phyloP scores from a whole-genome alignment of 2,329 filamentous ascomycete genomes.

The Elsinoe batatas region DNA sequence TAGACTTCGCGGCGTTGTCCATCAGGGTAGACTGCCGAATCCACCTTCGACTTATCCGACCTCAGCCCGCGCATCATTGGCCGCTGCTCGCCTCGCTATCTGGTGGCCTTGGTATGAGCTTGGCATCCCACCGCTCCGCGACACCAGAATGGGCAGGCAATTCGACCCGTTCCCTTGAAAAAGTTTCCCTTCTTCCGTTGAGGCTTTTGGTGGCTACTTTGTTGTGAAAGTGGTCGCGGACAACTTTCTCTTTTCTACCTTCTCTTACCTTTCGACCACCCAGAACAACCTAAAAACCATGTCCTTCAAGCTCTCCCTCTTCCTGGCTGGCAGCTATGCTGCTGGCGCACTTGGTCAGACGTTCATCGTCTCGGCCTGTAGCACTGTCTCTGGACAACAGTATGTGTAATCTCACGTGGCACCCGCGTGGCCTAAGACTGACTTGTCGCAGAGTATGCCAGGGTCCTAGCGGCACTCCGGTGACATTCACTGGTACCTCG shows the following conservation, averaged over 20 bases:
- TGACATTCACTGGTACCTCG: constrained; percentile 2
- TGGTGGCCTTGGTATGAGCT: constrained; percentile 1
- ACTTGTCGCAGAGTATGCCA: background rate
- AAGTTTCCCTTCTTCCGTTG: background rate
- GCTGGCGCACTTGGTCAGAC: background rate
- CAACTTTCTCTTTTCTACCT: background rate
- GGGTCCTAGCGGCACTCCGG: constrained; percentile 6
- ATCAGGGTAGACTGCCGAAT: constrained; percentile 9
- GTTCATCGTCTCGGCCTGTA: constrained; percentile 6
- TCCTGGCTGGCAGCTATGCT: constrained; percentile 6
- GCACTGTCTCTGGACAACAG: constrained; percentile 4
- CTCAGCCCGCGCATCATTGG: background rate
- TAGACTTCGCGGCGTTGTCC: constrained; percentile 3
- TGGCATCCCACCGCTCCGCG: constrained; percentile 7
- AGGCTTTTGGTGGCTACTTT: background rate
- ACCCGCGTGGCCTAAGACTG: background rate
- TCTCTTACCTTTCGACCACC: background rate
- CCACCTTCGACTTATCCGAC: constrained; percentile 5
- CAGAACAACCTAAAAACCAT: background rate
- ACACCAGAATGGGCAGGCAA: constrained; percentile 10
- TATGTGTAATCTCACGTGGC: constrained; percentile 4
- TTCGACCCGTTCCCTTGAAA: background rate
- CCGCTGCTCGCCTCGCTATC: background rate
- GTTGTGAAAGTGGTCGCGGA: background rate
- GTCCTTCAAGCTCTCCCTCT: background rate